These are phyloP conservation scores for Gautieria morchelliformis DNA, from an alignment of 768 basidiomycete genomes.

Conservation along the genomic window DNA sequence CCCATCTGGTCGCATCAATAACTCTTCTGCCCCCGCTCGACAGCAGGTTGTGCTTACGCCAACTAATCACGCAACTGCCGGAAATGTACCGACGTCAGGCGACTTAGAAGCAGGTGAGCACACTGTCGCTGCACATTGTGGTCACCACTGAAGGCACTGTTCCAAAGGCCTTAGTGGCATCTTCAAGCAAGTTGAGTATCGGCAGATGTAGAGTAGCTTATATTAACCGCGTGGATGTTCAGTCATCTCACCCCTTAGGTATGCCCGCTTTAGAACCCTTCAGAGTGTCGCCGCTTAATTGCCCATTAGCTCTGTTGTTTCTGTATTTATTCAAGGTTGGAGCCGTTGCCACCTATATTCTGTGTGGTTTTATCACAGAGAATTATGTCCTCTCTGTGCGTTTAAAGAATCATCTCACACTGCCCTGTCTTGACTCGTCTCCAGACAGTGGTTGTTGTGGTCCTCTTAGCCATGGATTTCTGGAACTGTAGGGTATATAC, in stretches of 20 bases:
- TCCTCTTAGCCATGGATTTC: slow-evolving; percentile 93
- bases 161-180: slow-evolving; percentile 59
- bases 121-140: not conserved
- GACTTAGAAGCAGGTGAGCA: slow-evolving; percentile 72
- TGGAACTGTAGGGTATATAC: slow-evolving; percentile 88
- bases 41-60: slow-evolving; percentile 51
- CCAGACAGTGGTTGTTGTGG: slow-evolving; percentile 84
- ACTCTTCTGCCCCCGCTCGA: slow-evolving; percentile 18
- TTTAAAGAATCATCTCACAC: slow-evolving; percentile 6
- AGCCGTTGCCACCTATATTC: slow-evolving; percentile 86
- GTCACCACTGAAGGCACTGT: slow-evolving; percentile 1
- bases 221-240: not conserved
- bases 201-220: not conserved
- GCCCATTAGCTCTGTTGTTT: slow-evolving; percentile 66
- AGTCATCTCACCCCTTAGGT: slow-evolving; percentile 58
- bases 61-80: slow-evolving; percentile 30
- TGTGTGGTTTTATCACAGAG: slow-evolving; percentile 83
- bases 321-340: slow-evolving; percentile 81
- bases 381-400: slow-evolving; percentile 91
- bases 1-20: slow-evolving; percentile 29
- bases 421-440: slow-evolving; percentile 4
- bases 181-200: slow-evolving; percentile 53
- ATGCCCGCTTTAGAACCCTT: not conserved
- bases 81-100: slow-evolving; percentile 43
- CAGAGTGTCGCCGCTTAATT: slow-evolving; percentile 16